A percentile compares a stretch with the other conserved stretches of the same genome.
Evolutionary conservation across 2,329 filamentous ascomycete species (phyloP).

Genomic region (Colletotrichum magnum): DNA sequence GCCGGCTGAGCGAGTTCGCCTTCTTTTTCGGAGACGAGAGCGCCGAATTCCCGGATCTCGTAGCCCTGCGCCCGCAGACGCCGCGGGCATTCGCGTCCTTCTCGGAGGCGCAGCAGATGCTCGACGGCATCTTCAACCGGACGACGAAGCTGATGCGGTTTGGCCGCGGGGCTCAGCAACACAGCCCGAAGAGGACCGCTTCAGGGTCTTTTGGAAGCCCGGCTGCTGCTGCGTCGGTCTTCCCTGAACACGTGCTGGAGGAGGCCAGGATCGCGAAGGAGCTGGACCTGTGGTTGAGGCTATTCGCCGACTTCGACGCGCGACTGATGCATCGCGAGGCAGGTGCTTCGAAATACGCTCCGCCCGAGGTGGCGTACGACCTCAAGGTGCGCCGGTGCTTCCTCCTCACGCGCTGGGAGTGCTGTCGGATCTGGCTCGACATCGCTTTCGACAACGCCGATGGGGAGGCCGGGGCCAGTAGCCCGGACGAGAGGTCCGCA

Average conservation of each 20-base stretch:
- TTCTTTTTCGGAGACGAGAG: constrained; percentile 7
- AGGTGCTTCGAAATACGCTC: background rate
- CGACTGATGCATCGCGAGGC: background rate
- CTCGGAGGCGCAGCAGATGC: constrained; percentile 3
- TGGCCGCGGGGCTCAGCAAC: background rate
- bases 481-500: background rate
- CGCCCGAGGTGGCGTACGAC: background rate
- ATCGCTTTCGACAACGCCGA: background rate
- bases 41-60: background rate
- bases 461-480: too few relatives aligned
- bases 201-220: background rate
- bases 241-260: background rate
- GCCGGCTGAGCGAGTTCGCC: constrained; percentile 15
- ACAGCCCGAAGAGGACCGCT: background rate
- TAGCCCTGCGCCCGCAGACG: background rate
- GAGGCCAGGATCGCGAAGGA: background rate
- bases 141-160: background rate
- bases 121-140: constrained; percentile 4
- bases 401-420: background rate
- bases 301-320: background rate
- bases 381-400: background rate
- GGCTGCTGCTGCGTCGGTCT: accelerated
- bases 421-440: background rate
- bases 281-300: background rate
- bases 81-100: background rate